Evolutionary conservation across 305 asterid species (phyloP).

Genomic region (Andrographis paniculata): DNA sequence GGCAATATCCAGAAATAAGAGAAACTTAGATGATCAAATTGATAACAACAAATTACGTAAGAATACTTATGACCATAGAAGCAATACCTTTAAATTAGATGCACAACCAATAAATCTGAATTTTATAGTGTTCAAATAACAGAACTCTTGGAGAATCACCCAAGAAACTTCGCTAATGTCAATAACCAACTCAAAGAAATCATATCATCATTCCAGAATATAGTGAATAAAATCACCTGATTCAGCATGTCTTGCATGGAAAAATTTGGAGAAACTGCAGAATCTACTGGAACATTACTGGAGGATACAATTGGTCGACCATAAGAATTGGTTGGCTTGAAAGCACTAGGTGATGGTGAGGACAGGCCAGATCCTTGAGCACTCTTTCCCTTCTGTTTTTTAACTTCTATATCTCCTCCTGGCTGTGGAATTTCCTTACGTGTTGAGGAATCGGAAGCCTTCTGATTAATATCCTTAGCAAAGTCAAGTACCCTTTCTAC

Average conservation of each 20-base stretch:
- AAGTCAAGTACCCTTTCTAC: conserved; percentile 29
- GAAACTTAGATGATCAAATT: too few relatives aligned
- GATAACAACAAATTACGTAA: too few relatives aligned
- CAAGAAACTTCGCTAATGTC: too few relatives aligned
- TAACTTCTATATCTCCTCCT: conserved; percentile 39
- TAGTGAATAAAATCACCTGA: conserved; percentile 37
- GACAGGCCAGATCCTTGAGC: conserved; percentile 42
- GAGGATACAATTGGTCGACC: conserved; percentile 40
- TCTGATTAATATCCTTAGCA: conserved; percentile 28
- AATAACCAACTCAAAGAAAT: too few relatives aligned
- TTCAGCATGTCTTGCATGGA: conserved; percentile 62
- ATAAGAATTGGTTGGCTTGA: conserved; percentile 39
- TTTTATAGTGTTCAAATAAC: too few relatives aligned
- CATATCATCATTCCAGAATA: background rate
- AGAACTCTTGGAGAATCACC: too few relatives aligned
- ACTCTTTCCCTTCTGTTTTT: conserved; percentile 57
- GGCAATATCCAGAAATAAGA: too few relatives aligned
- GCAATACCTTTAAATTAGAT: too few relatives aligned
- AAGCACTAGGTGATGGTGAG: conserved; percentile 37
- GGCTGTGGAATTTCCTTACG: conserved; percentile 33
- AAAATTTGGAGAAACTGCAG: conserved; percentile 26
- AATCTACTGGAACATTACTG: conserved; percentile 26
- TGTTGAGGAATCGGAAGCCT: conserved; percentile 31
- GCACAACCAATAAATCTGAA: too few relatives aligned
- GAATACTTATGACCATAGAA: too few relatives aligned